Conservation (phyloP, 78 protist genomes). For the Isochrysis galbana region DNA sequence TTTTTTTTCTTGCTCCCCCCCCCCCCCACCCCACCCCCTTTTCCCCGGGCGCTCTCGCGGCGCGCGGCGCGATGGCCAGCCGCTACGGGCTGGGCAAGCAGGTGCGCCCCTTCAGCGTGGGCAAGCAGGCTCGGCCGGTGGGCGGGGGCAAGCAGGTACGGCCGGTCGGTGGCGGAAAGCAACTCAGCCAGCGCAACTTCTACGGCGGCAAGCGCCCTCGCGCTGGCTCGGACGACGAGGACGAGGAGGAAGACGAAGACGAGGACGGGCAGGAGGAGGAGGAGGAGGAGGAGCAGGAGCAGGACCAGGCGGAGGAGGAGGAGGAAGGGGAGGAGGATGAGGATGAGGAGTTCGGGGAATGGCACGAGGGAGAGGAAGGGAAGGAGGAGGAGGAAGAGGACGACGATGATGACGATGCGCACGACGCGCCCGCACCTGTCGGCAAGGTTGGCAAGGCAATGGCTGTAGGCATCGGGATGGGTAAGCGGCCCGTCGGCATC, state of each 20-base stretch:
- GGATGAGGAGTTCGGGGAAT: not conserved
- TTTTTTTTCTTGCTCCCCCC: too few relatives aligned
- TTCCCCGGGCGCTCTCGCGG: too few relatives aligned
- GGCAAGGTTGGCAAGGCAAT: not conserved
- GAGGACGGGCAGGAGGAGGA: not conserved
- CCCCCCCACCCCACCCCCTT: too few relatives aligned
- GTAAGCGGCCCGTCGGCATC: too few relatives aligned
- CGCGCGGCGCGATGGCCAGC: too few relatives aligned
- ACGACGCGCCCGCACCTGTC: not conserved
- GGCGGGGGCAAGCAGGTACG: not conserved
- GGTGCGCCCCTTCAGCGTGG: too few relatives aligned
- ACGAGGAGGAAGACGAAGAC: not conserved
- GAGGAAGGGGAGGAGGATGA: not conserved
- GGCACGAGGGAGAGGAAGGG: not conserved
- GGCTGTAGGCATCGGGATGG: not conserved
- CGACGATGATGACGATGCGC: not conserved
- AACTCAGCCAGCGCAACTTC: not conserved
- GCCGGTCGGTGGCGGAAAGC: not conserved
- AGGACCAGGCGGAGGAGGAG: not conserved
- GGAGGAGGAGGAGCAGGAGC: not conserved
- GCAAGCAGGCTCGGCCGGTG: not conserved
- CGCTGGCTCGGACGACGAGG: not conserved
- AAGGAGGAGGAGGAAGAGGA: not conserved
- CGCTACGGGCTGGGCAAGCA: too few relatives aligned
- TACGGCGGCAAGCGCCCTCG: not conserved